Evolutionary conservation across 768 basidiomycete genomes (phyloP), one percentile per base, ranked within the genome.

Genomic region (Suillus weaverae): DNA sequence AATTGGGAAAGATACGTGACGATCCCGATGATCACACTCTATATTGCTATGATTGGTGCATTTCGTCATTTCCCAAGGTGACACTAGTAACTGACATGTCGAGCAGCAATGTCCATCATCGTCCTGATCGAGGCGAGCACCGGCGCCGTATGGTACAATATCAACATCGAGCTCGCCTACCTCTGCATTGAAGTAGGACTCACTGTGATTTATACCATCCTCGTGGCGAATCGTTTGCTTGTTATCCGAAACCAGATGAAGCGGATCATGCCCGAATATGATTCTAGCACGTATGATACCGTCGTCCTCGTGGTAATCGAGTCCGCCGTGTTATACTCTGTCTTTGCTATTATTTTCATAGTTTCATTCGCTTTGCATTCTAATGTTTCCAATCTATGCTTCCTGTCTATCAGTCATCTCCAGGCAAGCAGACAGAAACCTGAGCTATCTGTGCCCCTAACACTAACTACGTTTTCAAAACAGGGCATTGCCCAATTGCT

Each of bases 401-500:
- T 81, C n/a, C 56, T 73, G 32, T 57, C 73, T 20, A 55, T 81
- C 11, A 72, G 74, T 20, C 75, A 75, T 35, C 66, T 73, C 30
- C 74, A 77, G 76, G 77, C 73, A 53, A 54, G 54, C 22, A 32
- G 11, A 32, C 48, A 16, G 20, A 22, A 50, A 44, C 57, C 11
- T 33, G 11, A 35, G 18, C 13, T 8, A 7, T 11, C 5, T 13
- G 18, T 5, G 18, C 16, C 33, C 39, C 13, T 41, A 13, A 35
- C 13, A 30, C 38, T 48, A 2, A 4, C 43, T 33, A n/a, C 53
- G 6, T 32, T 30, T 33, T 14, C 33, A 16, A 16, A 41, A 41
- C 3, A 80, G 79, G 71, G 69, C 26, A 76, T 80, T 62, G 72
- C 74, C 0, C 73, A 78, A 22, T 30, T 76, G 26, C 64, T 77